Conservation (phyloP, 2,329 filamentous ascomycete species). For the Byssothecium circinans region DNA sequence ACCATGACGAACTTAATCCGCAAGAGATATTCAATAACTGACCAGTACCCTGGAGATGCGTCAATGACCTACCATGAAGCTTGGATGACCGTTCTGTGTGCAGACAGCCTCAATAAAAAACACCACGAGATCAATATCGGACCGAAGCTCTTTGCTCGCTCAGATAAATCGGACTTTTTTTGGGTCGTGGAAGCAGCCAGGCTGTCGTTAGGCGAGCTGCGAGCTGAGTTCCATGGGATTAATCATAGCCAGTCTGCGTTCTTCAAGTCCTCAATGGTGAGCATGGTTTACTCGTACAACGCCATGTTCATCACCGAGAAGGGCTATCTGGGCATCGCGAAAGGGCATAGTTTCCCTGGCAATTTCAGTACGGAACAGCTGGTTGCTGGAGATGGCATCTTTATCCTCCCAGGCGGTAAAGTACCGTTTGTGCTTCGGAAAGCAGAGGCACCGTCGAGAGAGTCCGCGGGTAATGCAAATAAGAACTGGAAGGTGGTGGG, state of each 20-base stretch:
- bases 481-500: background rate
- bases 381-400: background rate
- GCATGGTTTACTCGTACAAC: background rate
- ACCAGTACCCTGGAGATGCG: background rate
- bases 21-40: background rate
- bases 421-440: background rate
- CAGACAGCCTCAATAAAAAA: background rate
- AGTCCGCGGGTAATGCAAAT: no score
- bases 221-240: no score
- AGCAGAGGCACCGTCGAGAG: background rate
- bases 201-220: no score
- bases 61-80: background rate
- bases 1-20: background rate
- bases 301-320: slow-evolving; percentile 1
- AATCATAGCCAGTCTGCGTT: no score
- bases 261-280: background rate
- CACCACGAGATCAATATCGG: background rate
- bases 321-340: background rate
- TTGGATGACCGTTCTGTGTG: background rate
- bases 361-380: background rate
- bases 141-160: background rate
- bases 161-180: background rate
- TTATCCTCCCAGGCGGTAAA: background rate
- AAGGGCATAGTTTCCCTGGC: background rate
- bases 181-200: background rate